Percentiles rank a stretch among this genome's conserved stretches.
Evolutionary conservation across 495 filamentous ascomycete species (phyloP).

Genomic region (Penicillium robsamsonii): DNA sequence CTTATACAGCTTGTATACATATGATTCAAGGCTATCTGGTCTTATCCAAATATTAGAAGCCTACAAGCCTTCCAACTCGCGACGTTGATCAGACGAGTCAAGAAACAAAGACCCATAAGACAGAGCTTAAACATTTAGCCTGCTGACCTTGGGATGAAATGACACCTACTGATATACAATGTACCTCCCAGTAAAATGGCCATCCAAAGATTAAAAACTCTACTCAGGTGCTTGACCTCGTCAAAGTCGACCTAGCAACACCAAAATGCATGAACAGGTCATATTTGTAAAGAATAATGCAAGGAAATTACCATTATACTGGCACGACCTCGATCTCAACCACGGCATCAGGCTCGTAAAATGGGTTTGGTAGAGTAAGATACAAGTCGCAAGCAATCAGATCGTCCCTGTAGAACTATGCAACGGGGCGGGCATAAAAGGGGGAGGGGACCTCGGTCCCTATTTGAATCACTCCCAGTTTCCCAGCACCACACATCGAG

Average conservation of each 20-base stretch:
- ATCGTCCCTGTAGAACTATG: constrained; percentile 26
- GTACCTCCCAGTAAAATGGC: neutral
- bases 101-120: neutral
- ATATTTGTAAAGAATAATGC: constrained; percentile 12
- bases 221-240: neutral
- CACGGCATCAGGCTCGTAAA: constrained; percentile 29
- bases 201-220: neutral
- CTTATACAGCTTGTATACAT: too few relatives aligned
- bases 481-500: constrained; percentile 8
- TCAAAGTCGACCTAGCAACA: neutral
- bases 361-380: constrained; percentile 30
- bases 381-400: constrained; percentile 34
- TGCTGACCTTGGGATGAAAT: neutral
- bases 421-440: constrained; percentile 20
- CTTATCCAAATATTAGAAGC: neutral
- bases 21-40: too few relatives aligned
- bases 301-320: constrained; percentile 7
- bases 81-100: neutral
- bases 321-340: constrained; percentile 2
- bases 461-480: constrained; percentile 14
- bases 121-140: neutral
- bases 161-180: neutral
- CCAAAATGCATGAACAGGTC: constrained; percentile 8
- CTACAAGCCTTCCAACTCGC: neutral
- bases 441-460: constrained; percentile 23